These are phyloP conservation scores for Epithele typhae DNA, from an alignment of 768 basidiomycete genomes.

Conservation along the genomic window DNA sequence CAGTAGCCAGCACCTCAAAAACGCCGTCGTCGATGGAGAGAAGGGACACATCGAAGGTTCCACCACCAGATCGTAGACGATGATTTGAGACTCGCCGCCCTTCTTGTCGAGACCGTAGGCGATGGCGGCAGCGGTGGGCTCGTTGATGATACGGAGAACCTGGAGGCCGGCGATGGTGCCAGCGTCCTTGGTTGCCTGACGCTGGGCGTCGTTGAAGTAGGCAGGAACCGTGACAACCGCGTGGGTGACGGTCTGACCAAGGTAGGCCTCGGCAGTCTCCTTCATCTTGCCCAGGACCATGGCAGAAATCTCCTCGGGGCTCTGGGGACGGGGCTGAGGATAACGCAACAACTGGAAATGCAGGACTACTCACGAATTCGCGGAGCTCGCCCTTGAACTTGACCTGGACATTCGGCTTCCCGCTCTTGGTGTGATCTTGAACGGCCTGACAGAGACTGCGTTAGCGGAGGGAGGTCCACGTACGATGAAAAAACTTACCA, in stretches of 20 bases:
- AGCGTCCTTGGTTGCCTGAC: conserved; percentile 98
- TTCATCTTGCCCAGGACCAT: conserved; percentile 99
- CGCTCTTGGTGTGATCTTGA: conserved; percentile 72
- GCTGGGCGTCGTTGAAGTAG: conserved; percentile 99
- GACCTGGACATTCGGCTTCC: conserved; percentile 79
- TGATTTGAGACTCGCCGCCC: conserved; percentile 89
- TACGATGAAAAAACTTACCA: conserved; percentile 36
- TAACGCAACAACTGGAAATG: not conserved
- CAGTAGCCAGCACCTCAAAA: conserved; percentile 55
- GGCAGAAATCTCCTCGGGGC: conserved; percentile 91
- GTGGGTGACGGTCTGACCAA: conserved; percentile 93
- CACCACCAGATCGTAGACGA: conserved; percentile 99
- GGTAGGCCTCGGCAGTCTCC: conserved; percentile 98
- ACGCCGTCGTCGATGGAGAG: conserved; percentile 65
- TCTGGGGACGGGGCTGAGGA: conserved; percentile 37
- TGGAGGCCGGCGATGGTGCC: conserved; percentile 92
- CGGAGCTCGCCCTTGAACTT: conserved; percentile 74
- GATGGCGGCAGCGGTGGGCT: conserved; percentile 95
- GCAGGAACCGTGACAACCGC: conserved; percentile 98
- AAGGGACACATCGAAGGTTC: conserved; percentile 98
- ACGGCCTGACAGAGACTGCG: conserved; percentile 39
- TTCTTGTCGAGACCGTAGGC: conserved; percentile 98
- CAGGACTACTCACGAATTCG: conserved; percentile 66
- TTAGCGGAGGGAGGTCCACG: not conserved
- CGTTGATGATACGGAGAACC: conserved; percentile 97